Evolutionary conservation across 1,139 yeast species (phyloP).

Genomic region (Geotrichum fermentans): DNA sequence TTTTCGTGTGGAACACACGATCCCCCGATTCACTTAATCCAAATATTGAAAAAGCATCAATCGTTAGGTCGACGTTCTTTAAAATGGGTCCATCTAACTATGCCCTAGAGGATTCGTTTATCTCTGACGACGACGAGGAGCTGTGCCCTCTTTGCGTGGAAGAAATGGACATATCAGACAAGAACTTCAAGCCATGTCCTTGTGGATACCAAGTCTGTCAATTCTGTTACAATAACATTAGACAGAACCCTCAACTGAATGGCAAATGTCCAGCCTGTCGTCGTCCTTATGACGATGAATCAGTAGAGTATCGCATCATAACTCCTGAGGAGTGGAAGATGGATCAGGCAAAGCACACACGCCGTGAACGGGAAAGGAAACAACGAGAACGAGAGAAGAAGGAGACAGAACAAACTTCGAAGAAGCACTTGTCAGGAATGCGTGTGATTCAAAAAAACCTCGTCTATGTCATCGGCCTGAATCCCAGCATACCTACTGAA

Average conservation of each 20-base stretch:
- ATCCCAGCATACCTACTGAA: slow-evolving; percentile 85
- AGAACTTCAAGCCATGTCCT: slow-evolving; percentile 96
- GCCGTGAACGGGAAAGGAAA: slow-evolving; percentile 53
- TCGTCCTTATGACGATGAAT: slow-evolving; percentile 85
- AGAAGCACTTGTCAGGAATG: slow-evolving; percentile 94
- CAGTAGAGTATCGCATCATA: slow-evolving; percentile 78
- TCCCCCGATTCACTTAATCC: too few species aligned
- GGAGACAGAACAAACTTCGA: slow-evolving; percentile 66
- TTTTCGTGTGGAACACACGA: too few species aligned
- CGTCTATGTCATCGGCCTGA: slow-evolving; percentile 93
- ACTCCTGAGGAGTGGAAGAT: slow-evolving; percentile 63
- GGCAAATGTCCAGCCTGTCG: slow-evolving; percentile 98
- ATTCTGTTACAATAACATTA: slow-evolving; percentile 93
- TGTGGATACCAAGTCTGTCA: slow-evolving; percentile 98
- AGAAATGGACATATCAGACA: slow-evolving; percentile 88
- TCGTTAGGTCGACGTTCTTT: too few species aligned
- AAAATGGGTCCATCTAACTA: slow-evolving; percentile 25
- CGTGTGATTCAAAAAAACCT: slow-evolving; percentile 95
- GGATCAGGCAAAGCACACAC: slow-evolving; percentile 23
- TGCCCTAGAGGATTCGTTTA: slow-evolving; percentile 45
- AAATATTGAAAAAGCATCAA: neutral
- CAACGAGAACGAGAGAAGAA: slow-evolving; percentile 88
- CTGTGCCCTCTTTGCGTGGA: slow-evolving; percentile 84
- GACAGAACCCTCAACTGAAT: slow-evolving; percentile 72
- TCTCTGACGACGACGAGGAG: slow-evolving; percentile 79